A percentile compares a stretch with the other conserved stretches of the same genome.
These are phyloP conservation scores for Apiotrichum gamsii DNA, from an alignment of 1,284 basidiomycete genomes.

Conservation along the genomic window DNA sequence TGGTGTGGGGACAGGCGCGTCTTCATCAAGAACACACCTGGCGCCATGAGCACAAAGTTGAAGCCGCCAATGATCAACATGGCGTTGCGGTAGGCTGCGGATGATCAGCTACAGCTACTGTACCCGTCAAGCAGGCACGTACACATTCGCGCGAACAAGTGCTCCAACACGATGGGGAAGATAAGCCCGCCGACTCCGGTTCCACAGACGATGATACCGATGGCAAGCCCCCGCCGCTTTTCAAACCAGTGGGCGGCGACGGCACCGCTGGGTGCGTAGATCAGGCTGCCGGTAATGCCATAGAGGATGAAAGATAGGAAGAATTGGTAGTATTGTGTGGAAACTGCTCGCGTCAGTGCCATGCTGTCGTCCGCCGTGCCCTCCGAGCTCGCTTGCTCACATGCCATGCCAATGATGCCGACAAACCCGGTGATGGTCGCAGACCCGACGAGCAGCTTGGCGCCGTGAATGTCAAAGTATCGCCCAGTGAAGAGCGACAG, in stretches of 20 bases:
- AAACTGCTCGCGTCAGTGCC: no score
- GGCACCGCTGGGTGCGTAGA: conserved; percentile 41
- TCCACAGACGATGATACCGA: conserved; percentile 39
- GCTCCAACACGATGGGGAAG: conserved; percentile 40
- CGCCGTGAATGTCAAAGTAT: conserved; percentile 43
- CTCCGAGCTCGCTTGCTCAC: conserved; percentile 28
- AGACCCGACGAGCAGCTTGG: conserved; percentile 22
- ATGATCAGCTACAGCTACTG: neutral
- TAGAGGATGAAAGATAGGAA: conserved; percentile 37
- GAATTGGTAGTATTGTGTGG: conserved; percentile 44
- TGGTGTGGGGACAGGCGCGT: conserved; percentile 34
- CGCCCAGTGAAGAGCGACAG: conserved; percentile 35
- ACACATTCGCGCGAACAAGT: conserved; percentile 29
- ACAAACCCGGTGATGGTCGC: conserved; percentile 27
- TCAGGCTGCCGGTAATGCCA: conserved; percentile 32
- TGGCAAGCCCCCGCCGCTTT: conserved; percentile 31
- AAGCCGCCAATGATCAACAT: conserved; percentile 40
- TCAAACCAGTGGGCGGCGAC: conserved; percentile 44
- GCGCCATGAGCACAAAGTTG: conserved; percentile 37
- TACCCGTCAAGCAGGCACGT: no score
- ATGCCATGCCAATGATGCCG: conserved; percentile 36
- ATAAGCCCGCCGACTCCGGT: conserved; percentile 40
- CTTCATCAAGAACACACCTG: conserved; percentile 37
- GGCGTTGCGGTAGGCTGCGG: conserved; percentile 36
- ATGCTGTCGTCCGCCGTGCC: no score